Conservation (phyloP, 208 protist species). For the Trichomonas vaginalis region DNA sequence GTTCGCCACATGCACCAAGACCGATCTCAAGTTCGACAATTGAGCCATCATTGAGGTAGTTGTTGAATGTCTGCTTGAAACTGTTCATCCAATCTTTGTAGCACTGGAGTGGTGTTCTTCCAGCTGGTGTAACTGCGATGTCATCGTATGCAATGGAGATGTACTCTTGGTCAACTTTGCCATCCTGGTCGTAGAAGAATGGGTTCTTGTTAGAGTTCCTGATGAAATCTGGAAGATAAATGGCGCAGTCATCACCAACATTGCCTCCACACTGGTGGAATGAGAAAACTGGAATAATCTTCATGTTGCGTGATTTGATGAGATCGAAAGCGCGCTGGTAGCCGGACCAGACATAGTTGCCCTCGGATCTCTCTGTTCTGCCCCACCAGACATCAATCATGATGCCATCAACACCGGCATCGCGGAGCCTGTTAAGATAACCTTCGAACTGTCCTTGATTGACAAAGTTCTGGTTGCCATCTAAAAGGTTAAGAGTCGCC, state of each 20-base stretch:
- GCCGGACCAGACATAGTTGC: neutral
- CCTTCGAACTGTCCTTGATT: neutral
- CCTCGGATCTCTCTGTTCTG: neutral
- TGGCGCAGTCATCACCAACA: neutral
- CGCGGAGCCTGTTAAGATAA: neutral
- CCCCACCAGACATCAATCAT: slow-evolving; percentile 15
- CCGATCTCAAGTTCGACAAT: neutral
- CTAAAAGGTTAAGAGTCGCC: neutral
- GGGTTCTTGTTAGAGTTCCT: neutral
- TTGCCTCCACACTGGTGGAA: neutral
- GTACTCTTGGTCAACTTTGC: neutral
- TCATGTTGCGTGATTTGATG: neutral
- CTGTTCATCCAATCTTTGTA: neutral
- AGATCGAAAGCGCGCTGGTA: neutral
- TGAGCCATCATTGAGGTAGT: neutral
- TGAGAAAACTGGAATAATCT: neutral
- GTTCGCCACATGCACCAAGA: neutral
- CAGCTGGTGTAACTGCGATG: neutral
- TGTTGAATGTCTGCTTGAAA: neutral
- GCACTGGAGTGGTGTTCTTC: neutral
- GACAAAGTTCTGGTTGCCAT: neutral
- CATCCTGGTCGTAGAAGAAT: neutral
- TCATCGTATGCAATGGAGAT: neutral
- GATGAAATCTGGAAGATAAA: neutral
- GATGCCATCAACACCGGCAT: neutral